Conservation (phyloP, 176 grass and related monocot genomes). For the Oryza australiensis region DNA sequence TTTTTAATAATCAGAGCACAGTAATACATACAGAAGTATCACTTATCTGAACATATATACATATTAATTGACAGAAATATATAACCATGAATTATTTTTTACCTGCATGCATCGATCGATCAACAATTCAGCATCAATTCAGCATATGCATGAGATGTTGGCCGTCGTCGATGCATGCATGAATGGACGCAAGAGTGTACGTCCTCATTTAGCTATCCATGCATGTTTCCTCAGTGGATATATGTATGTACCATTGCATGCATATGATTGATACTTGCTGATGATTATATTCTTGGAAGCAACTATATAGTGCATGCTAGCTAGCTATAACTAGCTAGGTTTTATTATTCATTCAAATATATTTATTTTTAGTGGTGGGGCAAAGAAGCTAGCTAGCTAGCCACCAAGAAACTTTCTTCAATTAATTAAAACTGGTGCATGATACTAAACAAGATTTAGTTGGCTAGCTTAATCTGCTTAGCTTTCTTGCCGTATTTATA, state of each 20-base stretch:
- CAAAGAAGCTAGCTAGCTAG: not conserved
- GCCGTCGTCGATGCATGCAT: not conserved
- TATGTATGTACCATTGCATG: not conserved
- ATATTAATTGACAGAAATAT: not conserved
- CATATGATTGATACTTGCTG: not conserved
- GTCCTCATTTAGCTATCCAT: not conserved
- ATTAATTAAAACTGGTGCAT: not conserved
- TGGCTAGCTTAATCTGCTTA: too few species aligned
- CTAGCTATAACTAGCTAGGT: not conserved
- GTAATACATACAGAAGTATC: not conserved
- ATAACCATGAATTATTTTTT: too few species aligned
- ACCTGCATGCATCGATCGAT: too few species aligned
- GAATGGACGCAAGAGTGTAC: not conserved
- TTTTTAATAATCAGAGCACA: not conserved
- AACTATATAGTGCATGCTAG: not conserved
- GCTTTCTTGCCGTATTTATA: too few species aligned
- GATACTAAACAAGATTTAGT: not conserved
- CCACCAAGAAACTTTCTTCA: not conserved
- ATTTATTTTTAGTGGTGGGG: not conserved
- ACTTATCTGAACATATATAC: not conserved
- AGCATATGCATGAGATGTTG: too few species aligned
- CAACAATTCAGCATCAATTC: too few species aligned
- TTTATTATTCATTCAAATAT: not conserved
- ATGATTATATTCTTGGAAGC: not conserved
- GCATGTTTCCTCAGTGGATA: not conserved